Conservation (phyloP, 2,329 filamentous ascomycete genomes). For the Pseudogymnoascus sp. region DNA sequence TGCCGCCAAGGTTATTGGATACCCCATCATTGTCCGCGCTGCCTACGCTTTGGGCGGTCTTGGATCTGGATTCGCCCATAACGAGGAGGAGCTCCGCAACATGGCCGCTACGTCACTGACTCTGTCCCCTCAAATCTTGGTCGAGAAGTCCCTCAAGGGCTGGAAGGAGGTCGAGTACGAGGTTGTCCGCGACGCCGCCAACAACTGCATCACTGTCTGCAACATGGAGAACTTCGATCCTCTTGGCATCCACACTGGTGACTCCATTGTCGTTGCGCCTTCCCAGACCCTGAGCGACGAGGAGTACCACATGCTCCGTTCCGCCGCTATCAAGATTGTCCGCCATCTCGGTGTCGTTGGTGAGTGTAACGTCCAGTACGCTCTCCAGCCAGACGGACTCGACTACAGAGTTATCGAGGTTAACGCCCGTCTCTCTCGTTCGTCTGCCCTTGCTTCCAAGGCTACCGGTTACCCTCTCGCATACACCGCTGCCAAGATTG, state of each 20-base stretch:
- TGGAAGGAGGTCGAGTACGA: constrained; percentile 99
- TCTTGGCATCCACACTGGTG: constrained; percentile 93
- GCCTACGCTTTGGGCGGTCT: constrained; percentile 95
- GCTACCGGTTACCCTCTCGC: constrained; percentile 95
- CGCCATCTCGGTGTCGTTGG: constrained; percentile 94
- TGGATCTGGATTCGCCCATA: constrained; percentile 91
- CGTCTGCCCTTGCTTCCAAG: constrained; percentile 94
- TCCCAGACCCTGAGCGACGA: constrained; percentile 96
- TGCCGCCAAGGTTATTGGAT: constrained; percentile 80
- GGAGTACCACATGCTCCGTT: constrained; percentile 99
- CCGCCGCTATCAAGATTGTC: constrained; percentile 96
- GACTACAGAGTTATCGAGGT: constrained; percentile 99
- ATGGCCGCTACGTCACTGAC: constrained; percentile 89
- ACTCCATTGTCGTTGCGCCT: constrained; percentile 96
- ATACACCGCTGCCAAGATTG: constrained; percentile 97
- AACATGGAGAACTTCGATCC: constrained; percentile 99
- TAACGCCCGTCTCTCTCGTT: constrained; percentile 95
- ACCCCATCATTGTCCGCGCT: constrained; percentile 95
- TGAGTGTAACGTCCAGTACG: constrained; percentile 98
- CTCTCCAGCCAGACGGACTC: constrained; percentile 88
- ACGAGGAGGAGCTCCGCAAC: constrained; percentile 87
- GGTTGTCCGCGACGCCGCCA: constrained; percentile 90
- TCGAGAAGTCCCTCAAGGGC: constrained; percentile 97
- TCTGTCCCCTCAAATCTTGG: constrained; percentile 89
- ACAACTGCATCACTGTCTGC: constrained; percentile 98